These are phyloP conservation scores for Penicillium expansum DNA, from an alignment of 2,329 filamentous ascomycete genomes.

Conservation along the genomic window DNA sequence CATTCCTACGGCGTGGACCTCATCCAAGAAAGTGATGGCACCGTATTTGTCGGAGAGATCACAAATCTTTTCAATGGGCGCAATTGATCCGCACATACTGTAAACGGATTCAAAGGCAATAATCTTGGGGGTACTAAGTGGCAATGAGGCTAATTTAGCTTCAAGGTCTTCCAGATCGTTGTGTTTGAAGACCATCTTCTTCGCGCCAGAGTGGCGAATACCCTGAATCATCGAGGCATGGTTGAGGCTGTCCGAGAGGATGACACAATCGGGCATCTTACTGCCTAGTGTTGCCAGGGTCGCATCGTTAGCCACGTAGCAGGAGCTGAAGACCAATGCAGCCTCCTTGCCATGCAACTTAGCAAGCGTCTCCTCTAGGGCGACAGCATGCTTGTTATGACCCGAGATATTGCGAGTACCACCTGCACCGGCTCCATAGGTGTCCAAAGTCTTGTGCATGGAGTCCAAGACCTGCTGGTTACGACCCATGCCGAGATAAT, in stretches of 20 bases:
- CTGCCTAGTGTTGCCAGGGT: constrained; percentile 95
- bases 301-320: constrained; percentile 97
- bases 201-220: constrained; percentile 93
- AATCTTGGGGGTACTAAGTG: constrained; percentile 85
- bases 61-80: constrained; percentile 92
- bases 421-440: constrained; percentile 90
- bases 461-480: constrained; percentile 80
- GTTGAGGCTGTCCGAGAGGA: constrained; percentile 95
- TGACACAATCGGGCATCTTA: constrained; percentile 93
- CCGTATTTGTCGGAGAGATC: constrained; percentile 97
- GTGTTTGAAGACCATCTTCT: constrained; percentile 98
- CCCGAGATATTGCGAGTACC: constrained; percentile 97
- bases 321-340: constrained; percentile 92
- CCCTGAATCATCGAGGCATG: constrained; percentile 99
- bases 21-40: constrained; percentile 93
- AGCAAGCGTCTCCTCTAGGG: constrained; percentile 76
- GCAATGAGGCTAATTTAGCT: constrained; percentile 83
- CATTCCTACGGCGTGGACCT: constrained; percentile 99
- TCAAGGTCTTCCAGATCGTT: constrained; percentile 94
- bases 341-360: constrained; percentile 89
- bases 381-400: constrained; percentile 91
- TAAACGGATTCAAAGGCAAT: constrained; percentile 99
- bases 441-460: constrained; percentile 94
- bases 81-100: constrained; percentile 98
- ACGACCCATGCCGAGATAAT: constrained; percentile 96